phyloP scores from a whole-genome alignment of 1,284 basidiomycete genomes.

The Sanguinoderma infundibulare region DNA sequence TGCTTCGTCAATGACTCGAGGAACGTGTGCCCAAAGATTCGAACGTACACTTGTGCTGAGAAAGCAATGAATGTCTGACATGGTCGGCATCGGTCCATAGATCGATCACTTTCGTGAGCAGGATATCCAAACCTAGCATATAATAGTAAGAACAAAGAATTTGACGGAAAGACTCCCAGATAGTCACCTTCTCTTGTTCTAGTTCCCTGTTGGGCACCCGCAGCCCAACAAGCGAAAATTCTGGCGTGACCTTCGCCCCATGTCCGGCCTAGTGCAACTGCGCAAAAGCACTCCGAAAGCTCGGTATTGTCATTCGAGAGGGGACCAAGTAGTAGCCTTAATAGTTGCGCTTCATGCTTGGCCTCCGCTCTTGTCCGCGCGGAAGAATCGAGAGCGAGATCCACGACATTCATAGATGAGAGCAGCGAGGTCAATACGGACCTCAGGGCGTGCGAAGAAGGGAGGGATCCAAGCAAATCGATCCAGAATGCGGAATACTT shows the following conservation, averaged over 20 bases:
- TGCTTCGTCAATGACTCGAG: constrained; percentile 3
- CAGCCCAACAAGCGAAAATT: constrained; percentile 70
- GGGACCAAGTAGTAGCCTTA: constrained; percentile 54
- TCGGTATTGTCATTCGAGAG: constrained; percentile 48
- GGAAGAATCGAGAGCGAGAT: constrained; percentile 36
- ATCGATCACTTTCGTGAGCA: constrained; percentile 56
- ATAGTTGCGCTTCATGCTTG: constrained; percentile 54
- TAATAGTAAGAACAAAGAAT: background rate
- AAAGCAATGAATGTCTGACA: constrained; percentile 73
- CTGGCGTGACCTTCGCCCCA: constrained; percentile 66
- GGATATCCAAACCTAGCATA: constrained; percentile 47
- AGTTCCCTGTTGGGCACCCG: constrained; percentile 37
- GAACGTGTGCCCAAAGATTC: background rate
- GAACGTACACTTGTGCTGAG: constrained; percentile 65
- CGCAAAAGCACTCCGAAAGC: constrained; percentile 55
- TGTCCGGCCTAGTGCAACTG: constrained; percentile 54
- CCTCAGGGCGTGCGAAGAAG: constrained; percentile 58
- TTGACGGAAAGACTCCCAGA: background rate
- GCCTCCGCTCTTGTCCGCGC: constrained; percentile 44
- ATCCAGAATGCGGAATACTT: constrained; percentile 58
- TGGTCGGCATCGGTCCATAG: constrained; percentile 71
- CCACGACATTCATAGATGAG: constrained; percentile 43
- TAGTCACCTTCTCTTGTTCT: constrained; percentile 44
- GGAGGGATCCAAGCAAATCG: constrained; percentile 48
- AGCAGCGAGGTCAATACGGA: constrained; percentile 64